Base-by-base conservation (phyloP, 2,329 filamentous ascomycete species). In the Penicillium expansum region DNA sequence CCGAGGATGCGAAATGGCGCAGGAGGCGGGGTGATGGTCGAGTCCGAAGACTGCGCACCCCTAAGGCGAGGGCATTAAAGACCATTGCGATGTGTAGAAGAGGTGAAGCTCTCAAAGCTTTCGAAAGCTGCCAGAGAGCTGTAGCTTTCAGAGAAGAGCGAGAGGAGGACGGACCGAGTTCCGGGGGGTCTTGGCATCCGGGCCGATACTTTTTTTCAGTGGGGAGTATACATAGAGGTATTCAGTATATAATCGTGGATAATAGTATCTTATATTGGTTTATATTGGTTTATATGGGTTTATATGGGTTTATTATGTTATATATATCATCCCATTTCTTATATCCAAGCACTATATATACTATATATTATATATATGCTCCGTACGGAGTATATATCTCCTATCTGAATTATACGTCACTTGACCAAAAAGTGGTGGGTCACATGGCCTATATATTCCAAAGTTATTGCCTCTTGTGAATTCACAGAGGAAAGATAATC, bases 1-100 rank as follows among this genome's bases (percentile, higher is more conserved):
- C 35, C 20, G 69, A 69, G 10, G 48, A 54, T 13, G 59, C 62
- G 41, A 72, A 68, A 9, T 59, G 47, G 47, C 69, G 68, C 14
- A 48, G 41, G 16, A 52, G 38, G 20, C 48, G 54, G 38, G 44
- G 47, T 35, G 38, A 39, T 16, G 60, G 48, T 35, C 50, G 62
- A 48, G 52, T 51, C 44, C 44, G 57, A 29, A 64, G 29, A 47
- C 48, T 55, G 44, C 63, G 68, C 16, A 62, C 60, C 38, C 59
- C 64, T 39, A 67, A 43, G 44, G 56, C 53, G 33, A 63, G 52
- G 20, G 54, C 53, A 49, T 59, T 57, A 44, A 61, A 43, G 22
- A 63, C 59, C 68, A 71, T 71, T 39, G 32, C 53, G 38, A 13
- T 48, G 13, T 33, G 38, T n/a, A 18, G 44, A 37, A 54, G 48